These are phyloP conservation scores for Trypethelium eluteriae DNA, from an alignment of 495 filamentous ascomycete genomes.

Conservation along the genomic window DNA sequence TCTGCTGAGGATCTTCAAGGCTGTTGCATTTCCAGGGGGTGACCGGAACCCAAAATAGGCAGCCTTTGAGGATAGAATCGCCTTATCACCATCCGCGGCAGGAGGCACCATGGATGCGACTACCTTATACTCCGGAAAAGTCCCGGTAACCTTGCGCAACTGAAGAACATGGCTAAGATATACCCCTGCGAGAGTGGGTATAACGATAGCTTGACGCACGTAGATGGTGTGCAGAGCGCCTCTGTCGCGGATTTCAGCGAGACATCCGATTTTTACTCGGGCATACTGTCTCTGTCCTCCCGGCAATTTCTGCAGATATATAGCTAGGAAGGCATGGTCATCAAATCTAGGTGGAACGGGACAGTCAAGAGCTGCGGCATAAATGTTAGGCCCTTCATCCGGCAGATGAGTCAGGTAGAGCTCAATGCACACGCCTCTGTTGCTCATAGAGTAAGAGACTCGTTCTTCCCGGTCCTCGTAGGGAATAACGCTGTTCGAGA, in stretches of 20 bases:
- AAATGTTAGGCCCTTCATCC: not conserved
- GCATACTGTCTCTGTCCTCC: not conserved
- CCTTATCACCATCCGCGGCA: not conserved
- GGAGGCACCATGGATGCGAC: not conserved
- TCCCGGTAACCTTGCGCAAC: not conserved
- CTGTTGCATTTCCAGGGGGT: not conserved
- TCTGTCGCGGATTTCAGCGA: not conserved
- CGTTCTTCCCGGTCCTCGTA: conserved; percentile 2
- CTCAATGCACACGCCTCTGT: not conserved
- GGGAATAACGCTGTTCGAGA: not conserved
- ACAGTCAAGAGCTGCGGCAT: not conserved
- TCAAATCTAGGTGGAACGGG: not conserved
- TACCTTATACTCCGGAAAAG: not conserved
- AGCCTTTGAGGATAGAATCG: not conserved
- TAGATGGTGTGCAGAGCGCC: conserved; percentile 2
- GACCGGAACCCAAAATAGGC: not conserved
- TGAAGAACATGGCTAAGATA: not conserved
- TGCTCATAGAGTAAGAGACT: not conserved
- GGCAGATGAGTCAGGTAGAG: not conserved
- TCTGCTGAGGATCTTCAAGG: not conserved
- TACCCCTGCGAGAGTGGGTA: not conserved
- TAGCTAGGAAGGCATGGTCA: not conserved
- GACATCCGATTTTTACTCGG: not conserved
- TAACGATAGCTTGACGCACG: not conserved
- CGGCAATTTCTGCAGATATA: not conserved